Percentiles rank a stretch among this genome's conserved stretches.
These are phyloP conservation scores for Hysterangium stoloniferum DNA, from an alignment of 768 basidiomycete genomes.

Conservation along the genomic window DNA sequence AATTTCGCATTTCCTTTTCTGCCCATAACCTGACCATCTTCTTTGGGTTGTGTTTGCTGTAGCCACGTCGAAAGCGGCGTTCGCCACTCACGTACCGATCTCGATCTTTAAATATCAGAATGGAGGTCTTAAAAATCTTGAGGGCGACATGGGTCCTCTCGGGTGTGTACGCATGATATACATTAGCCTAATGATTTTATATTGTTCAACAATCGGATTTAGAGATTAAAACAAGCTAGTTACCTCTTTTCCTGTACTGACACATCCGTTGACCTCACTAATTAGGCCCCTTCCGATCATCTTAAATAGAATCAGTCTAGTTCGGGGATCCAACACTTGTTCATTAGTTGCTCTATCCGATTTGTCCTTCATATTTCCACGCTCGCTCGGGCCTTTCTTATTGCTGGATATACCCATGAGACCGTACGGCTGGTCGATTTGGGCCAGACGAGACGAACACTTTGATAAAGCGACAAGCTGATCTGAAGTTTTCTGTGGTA, in stretches of 20 bases:
- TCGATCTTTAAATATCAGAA: slow-evolving; percentile 95
- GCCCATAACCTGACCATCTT: slow-evolving; percentile 99
- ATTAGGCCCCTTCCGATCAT: slow-evolving; percentile 90
- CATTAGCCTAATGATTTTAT: slow-evolving; percentile 65
- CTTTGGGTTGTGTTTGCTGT: slow-evolving; percentile 80
- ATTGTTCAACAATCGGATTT: not conserved
- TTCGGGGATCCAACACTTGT: slow-evolving; percentile 95
- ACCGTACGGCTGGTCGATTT: slow-evolving; percentile 67
- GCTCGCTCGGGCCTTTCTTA: slow-evolving; percentile 84
- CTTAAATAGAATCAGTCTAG: slow-evolving; percentile 88
- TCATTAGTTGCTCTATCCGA: slow-evolving; percentile 94
- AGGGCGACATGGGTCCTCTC: slow-evolving; percentile 65
- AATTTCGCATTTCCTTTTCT: slow-evolving; percentile 97
- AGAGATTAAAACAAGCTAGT: not conserved
- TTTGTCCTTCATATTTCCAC: slow-evolving; percentile 90
- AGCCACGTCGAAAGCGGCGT: slow-evolving; percentile 88
- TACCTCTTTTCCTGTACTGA: slow-evolving; percentile 98
- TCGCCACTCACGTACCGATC: slow-evolving; percentile 95
- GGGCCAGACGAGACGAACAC: slow-evolving; percentile 65
- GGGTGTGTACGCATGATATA: slow-evolving; percentile 79
- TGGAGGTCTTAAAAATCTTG: slow-evolving; percentile 98
- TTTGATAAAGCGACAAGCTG: slow-evolving; percentile 71
- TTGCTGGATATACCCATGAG: slow-evolving; percentile 70
- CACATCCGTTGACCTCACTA: slow-evolving; percentile 88
- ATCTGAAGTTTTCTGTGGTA: slow-evolving; percentile 54